These are phyloP conservation scores for Fraxinus quadrangulata DNA, from an alignment of 257 asterid species.

Conservation along the genomic window DNA sequence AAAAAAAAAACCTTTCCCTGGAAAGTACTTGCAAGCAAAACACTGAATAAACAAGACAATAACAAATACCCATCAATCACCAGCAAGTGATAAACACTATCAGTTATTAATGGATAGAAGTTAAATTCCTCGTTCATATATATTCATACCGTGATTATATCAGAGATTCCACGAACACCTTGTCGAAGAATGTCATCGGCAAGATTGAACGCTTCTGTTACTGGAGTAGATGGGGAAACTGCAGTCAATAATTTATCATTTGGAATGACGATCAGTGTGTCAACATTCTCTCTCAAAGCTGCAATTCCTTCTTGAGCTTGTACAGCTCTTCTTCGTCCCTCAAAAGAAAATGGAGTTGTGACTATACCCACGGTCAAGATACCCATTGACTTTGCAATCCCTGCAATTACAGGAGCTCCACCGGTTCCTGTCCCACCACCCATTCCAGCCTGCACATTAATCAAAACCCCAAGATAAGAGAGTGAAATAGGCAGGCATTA, in stretches of 20 bases:
- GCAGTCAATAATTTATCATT: constrained; percentile 86
- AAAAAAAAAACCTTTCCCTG: background rate
- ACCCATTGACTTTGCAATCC: constrained; percentile 55
- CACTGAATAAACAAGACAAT: background rate
- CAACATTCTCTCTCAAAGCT: constrained; percentile 87
- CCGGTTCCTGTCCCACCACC: constrained; percentile 70
- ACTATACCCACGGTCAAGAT: constrained; percentile 59
- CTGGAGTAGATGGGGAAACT: constrained; percentile 93
- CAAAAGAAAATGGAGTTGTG: constrained; percentile 92
- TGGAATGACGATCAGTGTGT: constrained; percentile 91
- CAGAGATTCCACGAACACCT: constrained; percentile 98
- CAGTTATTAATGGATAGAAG: background rate
- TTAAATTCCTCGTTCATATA: background rate
- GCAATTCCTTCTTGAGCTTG: constrained; percentile 99
- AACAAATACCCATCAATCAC: background rate
- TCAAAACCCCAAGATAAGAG: background rate
- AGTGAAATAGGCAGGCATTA: background rate
- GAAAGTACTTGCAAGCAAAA: background rate
- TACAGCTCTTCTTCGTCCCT: constrained; percentile 94
- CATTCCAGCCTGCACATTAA: constrained; percentile 52
- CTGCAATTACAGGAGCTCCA: constrained; percentile 61
- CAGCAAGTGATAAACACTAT: background rate
- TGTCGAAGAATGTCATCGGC: constrained; percentile 98
- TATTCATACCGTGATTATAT: constrained; percentile 76
- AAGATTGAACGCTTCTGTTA: constrained; percentile 92